Evolutionary conservation across 225 moss, liverwort and hornwort genomes (phyloP).

Genomic region (Neckera pumila): DNA sequence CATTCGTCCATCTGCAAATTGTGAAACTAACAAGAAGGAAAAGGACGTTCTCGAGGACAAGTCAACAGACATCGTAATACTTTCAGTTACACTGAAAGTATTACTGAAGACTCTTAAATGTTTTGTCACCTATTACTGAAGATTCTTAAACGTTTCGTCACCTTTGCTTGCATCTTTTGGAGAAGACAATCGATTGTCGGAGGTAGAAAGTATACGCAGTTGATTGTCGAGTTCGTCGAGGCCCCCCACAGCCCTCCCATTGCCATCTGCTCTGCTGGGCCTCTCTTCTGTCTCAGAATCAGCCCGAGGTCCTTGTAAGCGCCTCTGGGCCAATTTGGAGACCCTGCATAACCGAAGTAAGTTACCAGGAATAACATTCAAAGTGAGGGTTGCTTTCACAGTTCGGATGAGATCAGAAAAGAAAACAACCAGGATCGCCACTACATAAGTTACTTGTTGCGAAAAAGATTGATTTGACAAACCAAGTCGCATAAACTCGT

Average conservation of each 20-base stretch:
- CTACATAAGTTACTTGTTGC: background rate
- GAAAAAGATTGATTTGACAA: background rate
- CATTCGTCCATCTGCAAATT: background rate
- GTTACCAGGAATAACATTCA: background rate
- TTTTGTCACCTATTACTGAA: background rate
- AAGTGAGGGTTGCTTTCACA: background rate
- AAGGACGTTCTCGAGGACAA: background rate
- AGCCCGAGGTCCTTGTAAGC: conserved; percentile 19
- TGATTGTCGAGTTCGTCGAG: conserved; percentile 44
- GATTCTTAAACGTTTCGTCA: background rate
- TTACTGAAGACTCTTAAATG: background rate
- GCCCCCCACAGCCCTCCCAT: conserved; percentile 10
- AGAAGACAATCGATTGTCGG: background rate
- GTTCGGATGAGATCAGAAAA: background rate
- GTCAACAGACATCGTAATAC: background rate
- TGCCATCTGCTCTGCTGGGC: conserved; percentile 11
- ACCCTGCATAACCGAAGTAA: background rate
- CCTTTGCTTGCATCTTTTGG: conserved; percentile 9
- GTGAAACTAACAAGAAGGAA: background rate
- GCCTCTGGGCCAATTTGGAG: background rate
- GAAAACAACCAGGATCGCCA: background rate
- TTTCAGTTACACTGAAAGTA: background rate
- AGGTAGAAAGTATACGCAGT: conserved; percentile 23
- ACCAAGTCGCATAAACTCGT: background rate
- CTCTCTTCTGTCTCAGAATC: conserved; percentile 25